phyloP scores from a whole-genome alignment of 1,284 basidiomycete genomes.

The Porphyrellus sp. region DNA sequence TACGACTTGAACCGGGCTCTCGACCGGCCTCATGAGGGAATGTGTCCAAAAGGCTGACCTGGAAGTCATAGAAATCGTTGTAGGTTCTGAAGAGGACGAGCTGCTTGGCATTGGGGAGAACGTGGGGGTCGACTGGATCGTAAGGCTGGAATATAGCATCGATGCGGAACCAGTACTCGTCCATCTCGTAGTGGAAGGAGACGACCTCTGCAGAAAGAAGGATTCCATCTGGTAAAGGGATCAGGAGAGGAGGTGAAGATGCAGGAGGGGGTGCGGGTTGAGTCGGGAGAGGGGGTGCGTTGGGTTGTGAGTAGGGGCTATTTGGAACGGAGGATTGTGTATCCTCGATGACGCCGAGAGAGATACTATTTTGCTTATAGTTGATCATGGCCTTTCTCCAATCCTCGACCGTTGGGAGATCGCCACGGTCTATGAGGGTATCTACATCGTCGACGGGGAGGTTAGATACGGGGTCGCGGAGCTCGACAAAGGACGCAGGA shows the following conservation, averaged over 20 bases:
- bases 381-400: constrained; percentile 96
- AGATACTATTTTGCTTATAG: constrained; percentile 95
- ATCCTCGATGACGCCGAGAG: constrained; percentile 87
- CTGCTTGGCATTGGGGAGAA: constrained; percentile 67
- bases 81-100: constrained; percentile 94
- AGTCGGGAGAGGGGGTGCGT: constrained; percentile 21
- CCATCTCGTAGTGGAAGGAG: constrained; percentile 94
- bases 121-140: constrained; percentile 48
- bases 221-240: constrained; percentile 72
- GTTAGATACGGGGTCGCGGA: constrained; percentile 88
- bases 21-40: constrained; percentile 91
- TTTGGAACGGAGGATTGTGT: constrained; percentile 42
- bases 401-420: constrained; percentile 92
- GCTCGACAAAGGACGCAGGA: constrained; percentile 94
- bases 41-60: constrained; percentile 80
- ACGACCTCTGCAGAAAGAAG: constrained; percentile 88
- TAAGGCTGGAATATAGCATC: constrained; percentile 87
- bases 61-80: constrained; percentile 98
- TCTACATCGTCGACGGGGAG: constrained; percentile 69
- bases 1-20: constrained; percentile 58
- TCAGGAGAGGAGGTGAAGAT: constrained; percentile 36
- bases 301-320: constrained; percentile 41
- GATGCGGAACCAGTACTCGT: constrained; percentile 97
- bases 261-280: constrained; percentile 20
- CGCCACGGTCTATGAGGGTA: constrained; percentile 77